Percentiles rank a stretch among this genome's conserved stretches.
Evolutionary conservation across 2,329 filamentous ascomycete species (phyloP).

Genomic region (Neophaeococcomyces mojaviensis): DNA sequence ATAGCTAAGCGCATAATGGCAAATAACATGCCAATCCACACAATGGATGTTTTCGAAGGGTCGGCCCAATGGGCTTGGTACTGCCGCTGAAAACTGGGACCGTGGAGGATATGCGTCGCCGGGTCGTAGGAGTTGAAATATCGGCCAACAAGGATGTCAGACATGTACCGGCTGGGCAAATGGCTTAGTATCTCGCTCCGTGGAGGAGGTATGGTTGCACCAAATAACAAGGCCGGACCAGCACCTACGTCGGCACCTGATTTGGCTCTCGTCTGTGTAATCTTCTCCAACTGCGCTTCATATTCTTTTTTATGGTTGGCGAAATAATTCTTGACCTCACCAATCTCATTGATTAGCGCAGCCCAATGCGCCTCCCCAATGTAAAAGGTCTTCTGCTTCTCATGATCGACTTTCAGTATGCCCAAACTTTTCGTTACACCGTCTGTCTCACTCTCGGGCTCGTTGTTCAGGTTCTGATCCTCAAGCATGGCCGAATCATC

Average conservation of each 20-base stretch:
- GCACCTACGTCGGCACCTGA: slow-evolving; percentile 49
- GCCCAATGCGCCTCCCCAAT: slow-evolving; percentile 80
- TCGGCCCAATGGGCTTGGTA: slow-evolving; percentile 58
- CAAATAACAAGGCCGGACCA: slow-evolving; percentile 72
- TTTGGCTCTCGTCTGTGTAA: slow-evolving; percentile 58
- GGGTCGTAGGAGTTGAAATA: slow-evolving; percentile 81
- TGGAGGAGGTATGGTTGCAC: slow-evolving; percentile 59
- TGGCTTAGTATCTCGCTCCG: slow-evolving; percentile 71
- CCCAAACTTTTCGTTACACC: slow-evolving; percentile 66
- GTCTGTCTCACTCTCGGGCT: slow-evolving; percentile 60
- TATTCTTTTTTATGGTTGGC: slow-evolving; percentile 77
- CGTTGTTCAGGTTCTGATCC: slow-evolving; percentile 50
- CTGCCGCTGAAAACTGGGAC: slow-evolving; percentile 72
- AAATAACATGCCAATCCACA: slow-evolving; percentile 57
- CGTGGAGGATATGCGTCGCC: slow-evolving; percentile 65
- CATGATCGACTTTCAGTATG: slow-evolving; percentile 71
- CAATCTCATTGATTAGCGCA: slow-evolving; percentile 70
- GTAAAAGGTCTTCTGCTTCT: slow-evolving; percentile 70
- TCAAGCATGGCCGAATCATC: slow-evolving; percentile 26
- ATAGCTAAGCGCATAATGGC: slow-evolving; percentile 59
- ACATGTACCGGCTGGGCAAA: slow-evolving; percentile 71
- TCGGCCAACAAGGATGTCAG: slow-evolving; percentile 76
- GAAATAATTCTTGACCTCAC: slow-evolving; percentile 92
- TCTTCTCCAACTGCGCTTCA: slow-evolving; percentile 70
- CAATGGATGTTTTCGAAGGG: slow-evolving; percentile 48